Conservation (phyloP, 2,329 filamentous ascomycete genomes). For the Penicillium brasilianum region DNA sequence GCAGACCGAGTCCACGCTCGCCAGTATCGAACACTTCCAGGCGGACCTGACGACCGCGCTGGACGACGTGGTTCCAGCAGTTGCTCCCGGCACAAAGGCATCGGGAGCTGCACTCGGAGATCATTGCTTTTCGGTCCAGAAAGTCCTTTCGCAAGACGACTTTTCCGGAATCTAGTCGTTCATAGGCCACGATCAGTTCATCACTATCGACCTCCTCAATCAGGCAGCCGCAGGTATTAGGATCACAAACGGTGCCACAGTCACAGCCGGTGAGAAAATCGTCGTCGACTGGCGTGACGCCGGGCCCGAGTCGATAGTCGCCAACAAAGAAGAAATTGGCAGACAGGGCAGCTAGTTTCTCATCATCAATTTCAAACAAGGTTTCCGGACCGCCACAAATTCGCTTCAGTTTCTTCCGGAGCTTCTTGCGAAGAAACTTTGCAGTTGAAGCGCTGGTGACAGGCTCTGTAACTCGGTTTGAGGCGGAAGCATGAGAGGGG, state of each 20-base stretch:
- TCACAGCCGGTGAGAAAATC: slow-evolving; percentile 43
- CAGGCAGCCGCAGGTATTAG: slow-evolving; percentile 37
- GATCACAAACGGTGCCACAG: slow-evolving; percentile 36
- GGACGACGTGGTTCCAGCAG: slow-evolving; percentile 52
- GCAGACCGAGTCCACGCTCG: slow-evolving; percentile 50
- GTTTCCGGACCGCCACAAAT: slow-evolving; percentile 33
- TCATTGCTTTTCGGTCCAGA: slow-evolving; percentile 42
- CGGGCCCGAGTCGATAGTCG: slow-evolving; percentile 41
- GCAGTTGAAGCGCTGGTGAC: not conserved
- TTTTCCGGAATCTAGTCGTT: slow-evolving; percentile 16
- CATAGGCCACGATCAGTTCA: slow-evolving; percentile 41
- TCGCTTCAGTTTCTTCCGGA: slow-evolving; percentile 12
- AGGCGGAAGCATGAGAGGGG: not conserved
- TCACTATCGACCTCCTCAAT: slow-evolving; percentile 37
- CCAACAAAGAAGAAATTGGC: slow-evolving; percentile 48
- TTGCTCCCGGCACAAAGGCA: slow-evolving; percentile 40
- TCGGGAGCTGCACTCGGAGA: slow-evolving; percentile 47
- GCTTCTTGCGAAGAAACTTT: slow-evolving; percentile 9
- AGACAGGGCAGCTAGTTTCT: slow-evolving; percentile 32
- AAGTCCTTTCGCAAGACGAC: slow-evolving; percentile 39
- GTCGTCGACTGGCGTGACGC: slow-evolving; percentile 33
- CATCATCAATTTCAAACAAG: slow-evolving; percentile 15
- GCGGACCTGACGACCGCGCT: slow-evolving; percentile 45
- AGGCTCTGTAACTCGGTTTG: not conserved
- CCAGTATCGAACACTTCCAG: slow-evolving; percentile 52